Base-by-base conservation (phyloP, 257 asterid species). In the Solanum lycopersicoides region DNA sequence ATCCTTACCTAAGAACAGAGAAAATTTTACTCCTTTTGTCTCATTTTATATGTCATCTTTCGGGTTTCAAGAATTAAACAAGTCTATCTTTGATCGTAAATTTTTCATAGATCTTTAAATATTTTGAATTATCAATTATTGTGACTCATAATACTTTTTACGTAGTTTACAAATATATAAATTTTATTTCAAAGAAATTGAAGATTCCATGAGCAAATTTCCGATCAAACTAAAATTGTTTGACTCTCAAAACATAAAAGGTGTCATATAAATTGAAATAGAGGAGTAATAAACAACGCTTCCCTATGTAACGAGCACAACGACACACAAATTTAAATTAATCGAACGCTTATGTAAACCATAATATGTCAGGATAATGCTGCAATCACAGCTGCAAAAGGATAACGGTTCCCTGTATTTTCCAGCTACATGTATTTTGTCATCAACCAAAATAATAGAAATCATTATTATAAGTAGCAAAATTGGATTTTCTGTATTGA, bases 221-320 rank as follows among this genome's bases (percentile, higher is more conserved):
- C 1, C 1, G 2, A 37, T 37, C 0, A 37, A 37, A 37, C 0
- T 37, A 5, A 5, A 37, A 35, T 0, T 6, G 0, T 35, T 35
- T 35, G 6, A 37, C 39, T 37, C 7, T 37, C 6, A 37, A 37
- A 6, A 37, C 5, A 37, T 6, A 37, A 37, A 37, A 37, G 1
- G 0, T 37, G 0, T 37, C 6, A 37, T 6, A 37, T 37, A 37
- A 37, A 35, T 35, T 35, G 7, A 0, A 7, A 37, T 3, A 6
- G 2, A 37, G 30, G 30, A 28, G 30, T 37, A 30, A 28, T 68
- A 28, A 68, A 60, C 15, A 23, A 60, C 1, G 2, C 5, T 9
- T 0, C 2, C 12, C 68, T 20, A 8, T 59, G 3, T 59, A 1
- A 59, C 2, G 2, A 59, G 9, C 2, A 12, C 1, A 12, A 66